These are phyloP conservation scores for Phytophthora sp. DNA, from an alignment of 352 stramenopile genomes.

Conservation along the genomic window DNA sequence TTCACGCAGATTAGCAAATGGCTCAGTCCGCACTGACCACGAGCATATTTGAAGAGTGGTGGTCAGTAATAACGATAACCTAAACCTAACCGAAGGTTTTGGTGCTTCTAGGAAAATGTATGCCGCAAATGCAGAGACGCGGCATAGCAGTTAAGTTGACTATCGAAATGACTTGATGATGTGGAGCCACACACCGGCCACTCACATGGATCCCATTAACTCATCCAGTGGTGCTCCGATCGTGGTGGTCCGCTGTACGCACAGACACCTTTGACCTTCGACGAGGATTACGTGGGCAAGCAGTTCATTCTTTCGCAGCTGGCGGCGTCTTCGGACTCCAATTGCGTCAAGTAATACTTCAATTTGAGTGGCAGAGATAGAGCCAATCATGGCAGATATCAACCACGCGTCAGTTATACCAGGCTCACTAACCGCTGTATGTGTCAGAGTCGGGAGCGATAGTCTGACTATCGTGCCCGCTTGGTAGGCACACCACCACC, in stretches of 20 bases:
- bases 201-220: too few relatives aligned
- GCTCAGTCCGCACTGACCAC: neutral
- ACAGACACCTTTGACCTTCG: neutral
- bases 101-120: slow-evolving; percentile 4
- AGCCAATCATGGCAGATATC: slow-evolving; percentile 3
- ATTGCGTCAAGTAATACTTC: slow-evolving; percentile 8
- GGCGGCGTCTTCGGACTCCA: neutral
- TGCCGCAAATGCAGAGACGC: slow-evolving; percentile 11
- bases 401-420: slow-evolving; percentile 2
- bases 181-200: slow-evolving; percentile 3
- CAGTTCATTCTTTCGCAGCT: neutral
- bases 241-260: neutral
- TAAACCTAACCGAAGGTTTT: slow-evolving; percentile 8
- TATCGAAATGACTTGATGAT: slow-evolving; percentile 16
- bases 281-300: slow-evolving; percentile 2
- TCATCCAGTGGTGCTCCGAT: neutral
- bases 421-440: too few relatives aligned
- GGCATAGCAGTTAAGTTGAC: slow-evolving; percentile 17
- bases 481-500: neutral
- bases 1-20: slow-evolving; percentile 21
- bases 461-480: neutral
- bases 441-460: neutral
- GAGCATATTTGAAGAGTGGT: slow-evolving; percentile 1
- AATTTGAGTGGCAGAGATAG: slow-evolving; percentile 15
- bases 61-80: too few relatives aligned